Evolutionary conservation across 1,284 basidiomycete genomes (phyloP).

Genomic region (Kwoniella shivajii): DNA sequence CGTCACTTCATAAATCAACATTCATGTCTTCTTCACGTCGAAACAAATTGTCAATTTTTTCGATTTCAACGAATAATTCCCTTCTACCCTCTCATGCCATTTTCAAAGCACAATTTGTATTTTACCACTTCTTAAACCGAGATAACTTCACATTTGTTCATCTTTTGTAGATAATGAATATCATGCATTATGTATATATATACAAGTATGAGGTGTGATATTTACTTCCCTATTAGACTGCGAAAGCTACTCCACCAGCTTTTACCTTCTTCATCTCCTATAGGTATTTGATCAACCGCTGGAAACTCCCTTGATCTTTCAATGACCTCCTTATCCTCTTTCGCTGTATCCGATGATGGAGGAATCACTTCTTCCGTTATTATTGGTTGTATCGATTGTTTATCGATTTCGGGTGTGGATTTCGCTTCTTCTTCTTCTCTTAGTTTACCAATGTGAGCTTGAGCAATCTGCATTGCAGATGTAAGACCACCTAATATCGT

Average conservation of each 20-base stretch:
- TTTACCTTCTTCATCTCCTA: constrained; percentile 10
- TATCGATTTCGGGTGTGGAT: not conserved
- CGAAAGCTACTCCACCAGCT: constrained; percentile 7
- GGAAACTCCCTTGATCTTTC: not conserved
- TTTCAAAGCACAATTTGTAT: too few species aligned
- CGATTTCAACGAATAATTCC: too few species aligned
- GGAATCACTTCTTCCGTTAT: constrained; percentile 15
- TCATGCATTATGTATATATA: too few species aligned
- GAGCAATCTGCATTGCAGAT: constrained; percentile 38
- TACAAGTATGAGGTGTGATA: too few species aligned
- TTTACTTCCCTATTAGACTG: constrained; percentile 2
- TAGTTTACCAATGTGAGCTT: constrained; percentile 35
- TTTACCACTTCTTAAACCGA: too few species aligned
- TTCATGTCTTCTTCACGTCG: too few species aligned
- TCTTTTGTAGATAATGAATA: too few species aligned
- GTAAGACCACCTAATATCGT: constrained; percentile 38
- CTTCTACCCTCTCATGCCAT: too few species aligned
- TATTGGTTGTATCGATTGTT: not conserved
- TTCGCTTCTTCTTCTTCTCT: constrained; percentile 23
- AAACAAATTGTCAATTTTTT: too few species aligned
- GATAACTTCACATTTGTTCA: too few species aligned
- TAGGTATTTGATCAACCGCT: constrained; percentile 9
- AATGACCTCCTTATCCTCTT: not conserved
- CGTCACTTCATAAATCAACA: too few species aligned
- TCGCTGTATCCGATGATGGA: not conserved